Evolutionary conservation across 371 early-diverging fungal species (phyloP), one percentile per base, ranked within the genome.

Genomic region (Fennellomyces sp.): DNA sequence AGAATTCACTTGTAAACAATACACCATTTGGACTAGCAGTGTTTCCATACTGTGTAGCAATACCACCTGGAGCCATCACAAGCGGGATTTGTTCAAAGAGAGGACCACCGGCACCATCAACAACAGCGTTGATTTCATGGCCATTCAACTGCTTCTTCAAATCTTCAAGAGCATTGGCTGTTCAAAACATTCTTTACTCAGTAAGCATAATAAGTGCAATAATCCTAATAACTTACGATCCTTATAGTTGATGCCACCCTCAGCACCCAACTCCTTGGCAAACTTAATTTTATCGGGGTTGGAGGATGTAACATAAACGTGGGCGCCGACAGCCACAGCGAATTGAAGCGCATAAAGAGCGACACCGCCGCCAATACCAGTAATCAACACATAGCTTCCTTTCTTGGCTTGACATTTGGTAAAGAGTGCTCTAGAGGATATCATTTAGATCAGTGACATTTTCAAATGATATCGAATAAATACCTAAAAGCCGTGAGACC

Each of bases 331-430:
- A 30, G 88, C 86, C 7, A 88, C 80, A 23, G 85, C 82, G 62
- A 91, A 87, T 52, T 85, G 84, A 29, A 91, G 65, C 3, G 88
- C 89, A 65, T 80, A 75, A 26, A 90, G 63, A 0, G 91, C 91
- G 31, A 91, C 91, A 52, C 91, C 91, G 35, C 91, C 91, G 23
- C 85, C 88, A 63, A 91, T 89, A 33, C 91, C 91, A 17, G 90
- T 84, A 51, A 91, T 76, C 12, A 91, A 65, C 4, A 91, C 86
- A 61, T 82, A 77, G 17, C 84, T 80, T 8, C 81, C 88, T 17
- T 70, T 63, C 51, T 68, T 60, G 13, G 87, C 82, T 28, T 80
- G 61, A 2, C 78, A 89, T 50, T 86, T 86, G n/a, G 86, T 82
- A 39, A 87, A 85, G 2, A 76, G 45, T 15, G 84, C 87, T 45